Percentiles rank a stretch among this genome's conserved stretches.
These are phyloP conservation scores for Platanthera guangdongensis DNA, from an alignment of 106 monocot species.

Conservation along the genomic window DNA sequence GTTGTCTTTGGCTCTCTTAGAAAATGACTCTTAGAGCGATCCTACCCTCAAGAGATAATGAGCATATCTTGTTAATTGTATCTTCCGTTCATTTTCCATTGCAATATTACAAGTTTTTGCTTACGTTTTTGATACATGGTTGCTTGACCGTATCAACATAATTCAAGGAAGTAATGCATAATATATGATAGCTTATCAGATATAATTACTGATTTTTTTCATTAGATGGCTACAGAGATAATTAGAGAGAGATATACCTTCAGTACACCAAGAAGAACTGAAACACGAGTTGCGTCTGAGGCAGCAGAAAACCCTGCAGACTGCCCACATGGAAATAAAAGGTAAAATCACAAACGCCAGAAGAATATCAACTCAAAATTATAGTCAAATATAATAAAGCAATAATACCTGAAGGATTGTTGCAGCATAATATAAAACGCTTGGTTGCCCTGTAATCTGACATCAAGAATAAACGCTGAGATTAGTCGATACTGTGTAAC, in stretches of 20 bases:
- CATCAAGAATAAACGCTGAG: conserved; percentile 12
- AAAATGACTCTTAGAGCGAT: no score
- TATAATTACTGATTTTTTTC: not conserved
- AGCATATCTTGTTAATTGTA: no score
- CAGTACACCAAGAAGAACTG: conserved; percentile 73
- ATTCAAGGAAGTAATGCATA: not conserved
- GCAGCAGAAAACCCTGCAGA: conserved; percentile 96
- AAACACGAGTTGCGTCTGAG: conserved; percentile 90
- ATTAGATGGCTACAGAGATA: not conserved
- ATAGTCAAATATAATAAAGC: not conserved
- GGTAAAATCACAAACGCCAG: not conserved
- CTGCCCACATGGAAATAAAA: conserved; percentile 27
- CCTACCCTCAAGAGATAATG: no score
- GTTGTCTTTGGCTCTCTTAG: no score
- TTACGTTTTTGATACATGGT: no score
- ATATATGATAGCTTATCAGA: not conserved
- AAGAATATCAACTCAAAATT: not conserved
- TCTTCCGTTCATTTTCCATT: no score
- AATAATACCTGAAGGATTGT: conserved; percentile 76
- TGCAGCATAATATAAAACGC: conserved; percentile 96
- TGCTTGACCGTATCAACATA: not conserved
- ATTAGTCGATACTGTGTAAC: not conserved
- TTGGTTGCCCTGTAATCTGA: conserved; percentile 94
- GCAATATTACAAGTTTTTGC: no score
- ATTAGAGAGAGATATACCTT: conserved; percentile 40